Conservation (phyloP, 805 yeast genomes). For the Saccharomycopsis selenospora region DNA sequence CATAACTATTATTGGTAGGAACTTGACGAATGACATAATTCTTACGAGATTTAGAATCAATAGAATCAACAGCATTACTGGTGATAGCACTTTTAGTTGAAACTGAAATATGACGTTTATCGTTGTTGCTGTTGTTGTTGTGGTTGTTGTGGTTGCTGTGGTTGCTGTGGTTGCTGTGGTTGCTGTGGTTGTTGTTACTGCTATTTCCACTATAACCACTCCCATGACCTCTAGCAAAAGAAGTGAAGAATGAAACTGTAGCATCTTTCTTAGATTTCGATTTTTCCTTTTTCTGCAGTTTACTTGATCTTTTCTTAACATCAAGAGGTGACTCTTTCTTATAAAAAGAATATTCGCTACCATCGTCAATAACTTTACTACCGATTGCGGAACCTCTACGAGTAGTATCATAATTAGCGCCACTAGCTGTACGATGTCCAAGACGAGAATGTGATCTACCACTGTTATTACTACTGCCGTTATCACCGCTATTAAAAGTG, state of each 20-base stretch:
- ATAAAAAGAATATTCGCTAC: no score
- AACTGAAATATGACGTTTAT: neutral
- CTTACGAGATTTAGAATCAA: no score
- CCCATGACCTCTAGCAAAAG: conserved; percentile 3
- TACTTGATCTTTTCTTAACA: conserved; percentile 5
- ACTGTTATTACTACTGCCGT: neutral
- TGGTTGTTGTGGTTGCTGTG: neutral
- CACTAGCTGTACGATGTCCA: neutral
- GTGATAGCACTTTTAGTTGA: no score
- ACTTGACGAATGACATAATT: no score
- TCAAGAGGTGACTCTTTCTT: no score
- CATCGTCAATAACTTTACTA: no score
- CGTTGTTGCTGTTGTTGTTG: neutral
- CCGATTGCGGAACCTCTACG: no score
- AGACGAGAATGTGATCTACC: no score
- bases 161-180: neutral
- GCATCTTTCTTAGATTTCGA: conserved; percentile 8
- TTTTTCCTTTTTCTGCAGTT: neutral
- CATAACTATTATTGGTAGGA: no score
- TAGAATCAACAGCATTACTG: no score
- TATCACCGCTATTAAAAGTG: no score
- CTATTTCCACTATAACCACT: neutral
- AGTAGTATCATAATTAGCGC: no score
- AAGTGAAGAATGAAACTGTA: conserved; percentile 7
- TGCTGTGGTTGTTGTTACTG: neutral